Evolutionary conservation across 1,284 basidiomycete genomes (phyloP), one percentile per base, ranked within the genome.

Genomic region (Agaricales sp.): DNA sequence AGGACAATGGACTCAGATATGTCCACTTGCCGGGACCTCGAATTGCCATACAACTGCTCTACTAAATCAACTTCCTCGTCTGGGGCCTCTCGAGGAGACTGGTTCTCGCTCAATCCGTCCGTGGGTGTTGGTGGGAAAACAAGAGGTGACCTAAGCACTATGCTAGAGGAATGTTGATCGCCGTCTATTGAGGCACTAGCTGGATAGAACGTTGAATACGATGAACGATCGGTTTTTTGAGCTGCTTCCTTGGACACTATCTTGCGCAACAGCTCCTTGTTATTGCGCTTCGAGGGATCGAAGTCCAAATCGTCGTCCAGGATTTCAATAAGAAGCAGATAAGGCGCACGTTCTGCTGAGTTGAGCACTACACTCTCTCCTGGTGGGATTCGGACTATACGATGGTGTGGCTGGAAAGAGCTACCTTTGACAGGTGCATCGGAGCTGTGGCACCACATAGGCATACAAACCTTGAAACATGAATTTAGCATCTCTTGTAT

Each of bases 361-460:
- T 99, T 99, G 44, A 99, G 79, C 3, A 99, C 96, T 26, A 99
- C 96, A 41, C 92, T 91, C 70, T 99, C 96, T 19, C 93, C 92
- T 2, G 96, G 95, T 14, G 94, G 94, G 63, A 99, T 96, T 57
- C 96, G 84, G 39, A 99, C 92, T 49, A 99, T 92, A 35, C 92
- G 83, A 62, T 98, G 94, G 63, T 99, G 95, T 4, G 85, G 80
- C 60, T 81, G 71, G 6, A 76, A 69, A 44, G 68, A 58, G 51
- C 65, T 58, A 57, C 67, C 55, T 22, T 65, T 60, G 49, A 62
- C 61, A 35, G 72, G 69, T 47, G 58, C 66, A 63, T 83, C 84
- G 25, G 80, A 82, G 6, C 89, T 87, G 11, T 79, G 68, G 61
- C 93, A 97, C 94, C 94, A 98, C 70, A 96, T 78, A 21, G 93